phyloP scores from a whole-genome alignment of 1,284 basidiomycete species.

The Mycosarcoma maydis region DNA sequence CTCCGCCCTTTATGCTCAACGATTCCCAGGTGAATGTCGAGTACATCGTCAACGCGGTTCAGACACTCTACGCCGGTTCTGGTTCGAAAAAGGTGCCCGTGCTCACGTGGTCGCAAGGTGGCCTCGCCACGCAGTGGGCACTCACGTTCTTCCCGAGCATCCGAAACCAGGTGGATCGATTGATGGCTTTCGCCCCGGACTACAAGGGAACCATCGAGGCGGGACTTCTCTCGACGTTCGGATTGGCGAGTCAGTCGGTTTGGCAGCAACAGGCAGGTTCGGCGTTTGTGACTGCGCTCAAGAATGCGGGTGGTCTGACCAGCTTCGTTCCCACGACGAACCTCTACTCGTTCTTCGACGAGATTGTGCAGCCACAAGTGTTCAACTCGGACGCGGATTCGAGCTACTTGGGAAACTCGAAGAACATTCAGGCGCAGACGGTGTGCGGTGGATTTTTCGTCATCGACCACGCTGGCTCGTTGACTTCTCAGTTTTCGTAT shows the following conservation, averaged over 20 bases:
- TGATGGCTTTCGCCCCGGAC: constrained; percentile 39
- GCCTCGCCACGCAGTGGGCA: constrained; percentile 24
- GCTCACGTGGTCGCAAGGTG: constrained; percentile 43
- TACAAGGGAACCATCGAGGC: constrained; percentile 36
- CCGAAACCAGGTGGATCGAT: constrained; percentile 14
- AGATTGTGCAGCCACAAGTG: constrained; percentile 32
- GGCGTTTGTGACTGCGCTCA: constrained; percentile 20
- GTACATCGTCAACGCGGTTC: constrained; percentile 43
- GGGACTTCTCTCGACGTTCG: constrained; percentile 2
- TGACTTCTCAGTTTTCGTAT: constrained; percentile 26
- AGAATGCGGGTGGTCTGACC: constrained; percentile 33
- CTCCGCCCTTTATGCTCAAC: constrained; percentile 42
- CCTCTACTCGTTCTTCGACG: constrained; percentile 32
- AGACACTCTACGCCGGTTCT: constrained; percentile 8
- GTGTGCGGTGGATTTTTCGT: constrained; percentile 19
- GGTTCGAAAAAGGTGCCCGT: constrained; percentile 23
- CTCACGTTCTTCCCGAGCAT: constrained; percentile 40
- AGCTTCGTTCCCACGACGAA: constrained; percentile 41
- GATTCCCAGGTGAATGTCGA: constrained; percentile 37
- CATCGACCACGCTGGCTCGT: constrained; percentile 26
- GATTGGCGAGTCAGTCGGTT: neutral
- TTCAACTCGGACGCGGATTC: constrained; percentile 16
- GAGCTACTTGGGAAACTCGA: constrained; percentile 18
- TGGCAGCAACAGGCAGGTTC: constrained; percentile 39
- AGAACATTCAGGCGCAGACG: constrained; percentile 35